These are phyloP conservation scores for Gossypium bickii DNA, from an alignment of 345 rosid genomes.

Conservation along the genomic window DNA sequence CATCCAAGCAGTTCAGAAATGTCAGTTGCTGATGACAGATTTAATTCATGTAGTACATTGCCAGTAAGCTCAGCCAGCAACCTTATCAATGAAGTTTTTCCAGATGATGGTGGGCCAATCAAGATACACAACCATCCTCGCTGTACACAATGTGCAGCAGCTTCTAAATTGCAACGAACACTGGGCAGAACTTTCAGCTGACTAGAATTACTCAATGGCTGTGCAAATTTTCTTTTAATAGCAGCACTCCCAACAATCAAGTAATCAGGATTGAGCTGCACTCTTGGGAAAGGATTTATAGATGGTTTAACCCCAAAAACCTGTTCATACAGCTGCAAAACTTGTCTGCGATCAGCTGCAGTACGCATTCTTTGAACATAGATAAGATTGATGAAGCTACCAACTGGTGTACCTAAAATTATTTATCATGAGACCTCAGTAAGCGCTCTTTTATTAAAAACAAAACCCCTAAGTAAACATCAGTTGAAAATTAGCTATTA, in stretches of 20 bases:
- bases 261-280: constrained; percentile 57
- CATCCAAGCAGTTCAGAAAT: constrained; percentile 92
- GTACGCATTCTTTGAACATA: constrained; percentile 96
- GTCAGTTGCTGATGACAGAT: constrained; percentile 88
- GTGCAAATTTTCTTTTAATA: constrained; percentile 50
- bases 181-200: constrained; percentile 67
- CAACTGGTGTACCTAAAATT: constrained; percentile 41
- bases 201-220: constrained; percentile 34
- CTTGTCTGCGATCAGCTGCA: constrained; percentile 71
- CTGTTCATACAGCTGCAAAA: constrained; percentile 60
- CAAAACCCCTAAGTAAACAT: neutral
- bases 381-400: constrained; percentile 67
- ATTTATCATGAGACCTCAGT: constrained; percentile 5
- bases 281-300: constrained; percentile 75
- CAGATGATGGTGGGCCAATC: constrained; percentile 84
- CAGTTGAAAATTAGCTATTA: neutral
- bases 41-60: constrained; percentile 65
- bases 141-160: constrained; percentile 71
- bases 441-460: too few relatives aligned
- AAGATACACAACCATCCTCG: constrained; percentile 85
- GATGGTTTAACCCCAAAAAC: constrained; percentile 57
- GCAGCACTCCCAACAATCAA: constrained; percentile 63
- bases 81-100: constrained; percentile 87
- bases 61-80: constrained; percentile 78
- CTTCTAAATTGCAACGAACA: constrained; percentile 77